These are phyloP conservation scores for Pestalotiopsis sp. DNA, from an alignment of 2,329 filamentous ascomycete genomes.

Conservation along the genomic window DNA sequence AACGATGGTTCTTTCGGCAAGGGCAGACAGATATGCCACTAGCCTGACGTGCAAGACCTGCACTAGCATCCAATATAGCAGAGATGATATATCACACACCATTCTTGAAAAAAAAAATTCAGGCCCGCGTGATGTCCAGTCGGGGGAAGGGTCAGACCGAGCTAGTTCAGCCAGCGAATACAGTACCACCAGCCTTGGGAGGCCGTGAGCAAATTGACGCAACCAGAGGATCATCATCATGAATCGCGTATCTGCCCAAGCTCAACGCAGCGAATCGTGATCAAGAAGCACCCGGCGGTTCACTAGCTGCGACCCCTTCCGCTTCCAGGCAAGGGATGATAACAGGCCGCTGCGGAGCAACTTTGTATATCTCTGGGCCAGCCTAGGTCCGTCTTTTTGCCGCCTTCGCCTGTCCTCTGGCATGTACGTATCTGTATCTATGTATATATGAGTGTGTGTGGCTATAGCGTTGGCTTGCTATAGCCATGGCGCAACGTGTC, in stretches of 20 bases:
- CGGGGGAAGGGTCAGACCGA: neutral
- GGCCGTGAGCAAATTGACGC: neutral
- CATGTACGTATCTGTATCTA: neutral
- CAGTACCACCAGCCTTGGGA: neutral
- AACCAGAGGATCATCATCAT: neutral
- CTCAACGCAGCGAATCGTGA: neutral
- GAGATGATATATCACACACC: neutral
- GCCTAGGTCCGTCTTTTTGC: neutral
- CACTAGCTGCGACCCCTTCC: neutral
- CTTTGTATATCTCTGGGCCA: neutral
- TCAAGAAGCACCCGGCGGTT: neutral
- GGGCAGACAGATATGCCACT: neutral
- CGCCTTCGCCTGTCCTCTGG: neutral
- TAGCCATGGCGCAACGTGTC: neutral
- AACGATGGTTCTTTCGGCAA: neutral
- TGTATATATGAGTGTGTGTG: neutral
- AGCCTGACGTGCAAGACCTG: neutral
- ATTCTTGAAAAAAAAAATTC: neutral
- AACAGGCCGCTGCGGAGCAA: conserved; percentile 4
- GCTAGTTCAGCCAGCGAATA: neutral
- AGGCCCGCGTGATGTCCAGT: neutral
- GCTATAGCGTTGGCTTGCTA: neutral
- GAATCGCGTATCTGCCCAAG: neutral
- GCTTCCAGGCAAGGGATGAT: neutral
- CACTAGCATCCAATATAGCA: neutral